Base-by-base conservation (phyloP, 139 green algal species). In the Volvox africanus region DNA sequence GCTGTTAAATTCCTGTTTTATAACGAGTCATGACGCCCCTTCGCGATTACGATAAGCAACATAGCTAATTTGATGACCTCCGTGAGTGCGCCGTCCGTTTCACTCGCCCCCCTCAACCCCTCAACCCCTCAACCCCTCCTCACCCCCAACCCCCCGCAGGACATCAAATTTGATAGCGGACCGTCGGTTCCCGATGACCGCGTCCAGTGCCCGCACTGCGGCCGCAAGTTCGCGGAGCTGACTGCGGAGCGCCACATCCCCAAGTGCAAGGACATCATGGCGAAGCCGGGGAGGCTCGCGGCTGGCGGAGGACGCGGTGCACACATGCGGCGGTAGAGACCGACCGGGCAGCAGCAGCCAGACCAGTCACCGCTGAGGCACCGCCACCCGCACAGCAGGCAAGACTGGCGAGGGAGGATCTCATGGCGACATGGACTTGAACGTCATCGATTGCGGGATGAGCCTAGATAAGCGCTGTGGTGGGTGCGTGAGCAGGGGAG, bases 171-270 rank as follows among this genome's bases (percentile, higher is more conserved):
- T 67, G 65, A 77, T 2, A 24, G 61, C 21, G n/a, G 26, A 9
- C 81, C 71, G 1, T 16, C 35, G 11, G 84, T n/a, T 17, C 90
- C 44, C 26, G 90, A 91, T 44, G 83, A 93, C 80, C 37, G 93
- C 26, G 89, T 96, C 33, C 92, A 87, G 26, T 97, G 95, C 91
- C 95, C 95, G 0, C 91, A 97, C 93, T 97, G 95, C 86, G 95
- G 95, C 77, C 93, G 96, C 77, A 93, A 92, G 68, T 97, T 96
- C 89, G 95, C 95, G 65, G 91, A 94, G 82, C 87, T 94, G 50
- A 91, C 91, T 3, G 96, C 96, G 24, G 96, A 97, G 68, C 93
- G 96, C 0, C 96, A 97, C 82, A 97, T 97, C 76, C 95, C 94
- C 5, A 94, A 95, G 75, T 97, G 96, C 89, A 91, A 94, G 30